Evolutionary conservation across 208 protist species (phyloP).

Genomic region (Trypanosoma caninum): DNA sequence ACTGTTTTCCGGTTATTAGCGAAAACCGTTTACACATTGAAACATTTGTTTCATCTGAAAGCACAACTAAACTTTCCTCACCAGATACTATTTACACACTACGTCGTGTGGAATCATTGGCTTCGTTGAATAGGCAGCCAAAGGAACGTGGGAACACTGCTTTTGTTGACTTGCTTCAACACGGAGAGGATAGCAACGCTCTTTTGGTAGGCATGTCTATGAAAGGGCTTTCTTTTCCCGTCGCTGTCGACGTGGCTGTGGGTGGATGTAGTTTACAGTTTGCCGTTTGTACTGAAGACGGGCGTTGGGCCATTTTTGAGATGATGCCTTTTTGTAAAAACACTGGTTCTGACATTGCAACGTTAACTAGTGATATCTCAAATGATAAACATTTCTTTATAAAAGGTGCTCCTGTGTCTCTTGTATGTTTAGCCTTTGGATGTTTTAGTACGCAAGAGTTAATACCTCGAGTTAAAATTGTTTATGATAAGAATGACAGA

Average conservation of each 20-base stretch:
- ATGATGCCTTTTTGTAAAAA: conserved; percentile 19
- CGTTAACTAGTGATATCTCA: not conserved
- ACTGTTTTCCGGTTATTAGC: too few relatives aligned
- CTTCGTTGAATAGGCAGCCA: not conserved
- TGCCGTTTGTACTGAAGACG: conserved; percentile 58
- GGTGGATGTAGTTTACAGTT: conserved; percentile 35
- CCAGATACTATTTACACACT: not conserved
- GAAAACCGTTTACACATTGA: not conserved
- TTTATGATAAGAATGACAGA: conserved; percentile 40
- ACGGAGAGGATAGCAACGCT: not conserved
- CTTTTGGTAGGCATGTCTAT: not conserved
- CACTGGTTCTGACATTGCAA: not conserved
- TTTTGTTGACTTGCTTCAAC: not conserved
- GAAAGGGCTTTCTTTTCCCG: conserved; percentile 32
- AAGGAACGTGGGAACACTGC: not conserved
- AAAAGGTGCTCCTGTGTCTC: not conserved
- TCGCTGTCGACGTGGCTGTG: conserved; percentile 64
- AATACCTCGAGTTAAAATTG: conserved; percentile 53
- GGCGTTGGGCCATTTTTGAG: conserved; percentile 63
- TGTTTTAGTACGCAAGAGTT: conserved; percentile 32
- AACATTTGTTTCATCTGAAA: not conserved
- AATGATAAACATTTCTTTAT: not conserved
- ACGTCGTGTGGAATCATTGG: not conserved
- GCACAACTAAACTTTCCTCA: not conserved
- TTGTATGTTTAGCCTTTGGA: conserved; percentile 29